phyloP scores from a whole-genome alignment of 2,329 filamentous ascomycete genomes.

The Parastagonospora avenae region DNA sequence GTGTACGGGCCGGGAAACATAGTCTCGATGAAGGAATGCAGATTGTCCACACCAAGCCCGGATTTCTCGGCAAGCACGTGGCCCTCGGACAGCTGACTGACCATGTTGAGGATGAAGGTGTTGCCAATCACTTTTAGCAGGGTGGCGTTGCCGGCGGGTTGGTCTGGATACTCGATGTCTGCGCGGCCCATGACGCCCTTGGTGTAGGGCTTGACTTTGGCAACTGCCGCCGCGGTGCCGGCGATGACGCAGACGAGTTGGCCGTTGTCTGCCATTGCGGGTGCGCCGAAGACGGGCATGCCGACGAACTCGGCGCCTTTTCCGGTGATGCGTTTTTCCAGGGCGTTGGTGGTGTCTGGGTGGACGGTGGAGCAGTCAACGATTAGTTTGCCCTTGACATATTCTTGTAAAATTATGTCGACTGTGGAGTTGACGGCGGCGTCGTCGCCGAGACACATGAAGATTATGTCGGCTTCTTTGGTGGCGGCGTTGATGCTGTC shows the following conservation, averaged over 20 bases:
- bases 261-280: constrained; percentile 72
- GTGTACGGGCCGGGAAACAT: constrained; percentile 79
- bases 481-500: constrained; percentile 70
- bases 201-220: constrained; percentile 71
- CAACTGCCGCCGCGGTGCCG: constrained; percentile 64
- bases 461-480: constrained; percentile 74
- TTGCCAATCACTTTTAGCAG: constrained; percentile 85
- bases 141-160: constrained; percentile 71
- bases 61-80: constrained; percentile 80
- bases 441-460: constrained; percentile 82
- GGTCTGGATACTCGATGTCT: constrained; percentile 72
- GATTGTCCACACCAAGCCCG: constrained; percentile 71
- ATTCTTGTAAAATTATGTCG: constrained; percentile 59
- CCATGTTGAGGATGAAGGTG: constrained; percentile 82
- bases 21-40: constrained; percentile 73
- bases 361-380: constrained; percentile 89
- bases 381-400: constrained; percentile 74
- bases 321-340: constrained; percentile 63
- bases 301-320: constrained; percentile 77
- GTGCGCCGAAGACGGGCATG: constrained; percentile 74
- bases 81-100: constrained; percentile 78
- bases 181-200: constrained; percentile 72
- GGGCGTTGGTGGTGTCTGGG: constrained; percentile 74
- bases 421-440: constrained; percentile 70
- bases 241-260: constrained; percentile 75